A percentile compares a stretch with the other conserved stretches of the same genome.
phyloP scores from a whole-genome alignment of 129 eudicot species.

The Mikania micrantha region DNA sequence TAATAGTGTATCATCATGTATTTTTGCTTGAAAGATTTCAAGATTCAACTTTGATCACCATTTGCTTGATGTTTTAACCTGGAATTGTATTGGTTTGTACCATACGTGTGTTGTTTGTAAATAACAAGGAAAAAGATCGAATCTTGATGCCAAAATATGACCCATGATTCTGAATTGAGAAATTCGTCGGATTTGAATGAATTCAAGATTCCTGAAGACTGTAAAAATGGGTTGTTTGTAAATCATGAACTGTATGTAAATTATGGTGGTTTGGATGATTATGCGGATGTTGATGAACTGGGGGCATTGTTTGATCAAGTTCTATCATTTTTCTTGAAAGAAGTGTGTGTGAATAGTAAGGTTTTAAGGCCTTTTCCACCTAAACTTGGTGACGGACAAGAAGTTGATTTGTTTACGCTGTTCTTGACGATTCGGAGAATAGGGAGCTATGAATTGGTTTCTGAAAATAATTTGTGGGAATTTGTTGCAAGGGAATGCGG shows the following conservation, averaged over 20 bases:
- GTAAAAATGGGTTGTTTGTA: slow-evolving; percentile 19
- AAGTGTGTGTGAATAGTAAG: slow-evolving; percentile 33
- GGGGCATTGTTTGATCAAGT: slow-evolving; percentile 67
- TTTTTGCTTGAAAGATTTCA: neutral
- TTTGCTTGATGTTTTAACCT: slow-evolving; percentile 1
- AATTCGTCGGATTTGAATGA: slow-evolving; percentile 32
- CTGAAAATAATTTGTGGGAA: slow-evolving; percentile 58
- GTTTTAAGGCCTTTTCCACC: slow-evolving; percentile 57
- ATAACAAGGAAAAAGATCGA: slow-evolving; percentile 10
- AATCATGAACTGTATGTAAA: slow-evolving; percentile 25
- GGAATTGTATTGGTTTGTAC: slow-evolving; percentile 12
- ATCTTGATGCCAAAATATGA: slow-evolving; percentile 48
- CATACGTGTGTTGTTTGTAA: slow-evolving; percentile 9
- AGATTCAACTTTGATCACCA: slow-evolving; percentile 18
- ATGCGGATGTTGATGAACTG: slow-evolving; percentile 31
- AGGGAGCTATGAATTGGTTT: slow-evolving; percentile 67
- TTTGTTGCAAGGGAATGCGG: slow-evolving; percentile 65
- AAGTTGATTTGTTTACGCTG: slow-evolving; percentile 63
- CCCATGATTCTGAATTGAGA: slow-evolving; percentile 35
- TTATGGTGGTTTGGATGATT: slow-evolving; percentile 32
- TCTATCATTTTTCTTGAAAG: slow-evolving; percentile 49
- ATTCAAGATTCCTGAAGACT: slow-evolving; percentile 23
- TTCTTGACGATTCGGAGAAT: slow-evolving; percentile 56
- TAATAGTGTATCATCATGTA: slow-evolving; percentile 12
- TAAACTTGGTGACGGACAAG: slow-evolving; percentile 56